Percentiles rank a stretch among this genome's conserved stretches.
phyloP scores from a whole-genome alignment of 176 grass and related monocot genomes.

The Microstegium vimineum region DNA sequence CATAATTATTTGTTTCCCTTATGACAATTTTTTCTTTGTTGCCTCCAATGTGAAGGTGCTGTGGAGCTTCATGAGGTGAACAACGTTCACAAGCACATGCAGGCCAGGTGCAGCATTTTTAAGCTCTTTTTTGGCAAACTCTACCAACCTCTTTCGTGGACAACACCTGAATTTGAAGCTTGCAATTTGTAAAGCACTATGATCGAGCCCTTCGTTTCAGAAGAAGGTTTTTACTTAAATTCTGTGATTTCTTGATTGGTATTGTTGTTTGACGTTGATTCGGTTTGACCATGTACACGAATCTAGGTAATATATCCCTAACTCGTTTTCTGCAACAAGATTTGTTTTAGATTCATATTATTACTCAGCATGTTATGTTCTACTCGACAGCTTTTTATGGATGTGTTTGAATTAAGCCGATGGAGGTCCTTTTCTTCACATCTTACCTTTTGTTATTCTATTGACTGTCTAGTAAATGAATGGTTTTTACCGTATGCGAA shows the following conservation, averaged over 20 bases:
- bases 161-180: not conserved
- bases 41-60: slow-evolving; percentile 45
- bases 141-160: not conserved
- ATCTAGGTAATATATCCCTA: not conserved
- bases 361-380: not conserved
- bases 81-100: not conserved
- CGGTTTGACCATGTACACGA: not conserved
- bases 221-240: not conserved
- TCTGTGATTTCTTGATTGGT: not conserved
- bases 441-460: not conserved
- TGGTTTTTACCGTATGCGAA: not conserved
- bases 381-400: not conserved
- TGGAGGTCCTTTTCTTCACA: not conserved
- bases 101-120: not conserved
- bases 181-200: not conserved
- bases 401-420: slow-evolving; percentile 14
- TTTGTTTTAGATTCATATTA: not conserved
- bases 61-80: slow-evolving; percentile 42
- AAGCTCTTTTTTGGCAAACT: not conserved
- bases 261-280: not conserved
- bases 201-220: not conserved
- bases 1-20: not conserved
- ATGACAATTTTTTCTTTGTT: not conserved
- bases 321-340: not conserved
- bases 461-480: not conserved